Conservation (phyloP, 2,329 filamentous ascomycete species). For the Diatrype stigma region DNA sequence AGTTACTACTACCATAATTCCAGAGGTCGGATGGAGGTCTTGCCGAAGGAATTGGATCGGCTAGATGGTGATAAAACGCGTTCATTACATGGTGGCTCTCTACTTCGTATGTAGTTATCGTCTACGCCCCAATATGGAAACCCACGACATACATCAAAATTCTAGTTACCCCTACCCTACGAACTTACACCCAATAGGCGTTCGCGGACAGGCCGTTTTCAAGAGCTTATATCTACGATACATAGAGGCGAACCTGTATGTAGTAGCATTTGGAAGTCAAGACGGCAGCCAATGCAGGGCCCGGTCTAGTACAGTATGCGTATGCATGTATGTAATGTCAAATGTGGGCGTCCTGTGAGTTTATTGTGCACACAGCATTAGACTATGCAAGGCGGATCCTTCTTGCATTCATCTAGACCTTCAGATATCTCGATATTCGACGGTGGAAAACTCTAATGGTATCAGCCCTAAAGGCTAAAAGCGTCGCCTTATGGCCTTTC, state of each 20-base stretch:
- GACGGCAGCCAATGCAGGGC: slow-evolving; percentile 35
- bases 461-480: not conserved
- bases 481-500: not conserved
- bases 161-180: too few species aligned
- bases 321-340: slow-evolving; percentile 14
- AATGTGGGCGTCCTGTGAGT: slow-evolving; percentile 22
- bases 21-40: too few species aligned
- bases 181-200: not conserved
- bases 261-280: slow-evolving; percentile 13
- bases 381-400: not conserved
- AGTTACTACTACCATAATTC: too few species aligned
- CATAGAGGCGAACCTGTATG: not conserved
- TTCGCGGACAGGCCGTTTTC: not conserved
- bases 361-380: slow-evolving; percentile 8
- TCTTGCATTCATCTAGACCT: not conserved
- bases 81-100: not conserved
- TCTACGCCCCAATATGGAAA: too few species aligned
- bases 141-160: too few species aligned
- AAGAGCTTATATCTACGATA: too few species aligned
- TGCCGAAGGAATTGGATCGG: too few species aligned
- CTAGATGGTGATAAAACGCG: too few species aligned
- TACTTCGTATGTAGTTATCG: not conserved
- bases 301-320: slow-evolving; percentile 16
- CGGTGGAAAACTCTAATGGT: not conserved
- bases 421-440: not conserved